Evolutionary conservation across 1,284 basidiomycete genomes (phyloP), one percentile per base, ranked within the genome.

Genomic region (Chalciporus sp.): DNA sequence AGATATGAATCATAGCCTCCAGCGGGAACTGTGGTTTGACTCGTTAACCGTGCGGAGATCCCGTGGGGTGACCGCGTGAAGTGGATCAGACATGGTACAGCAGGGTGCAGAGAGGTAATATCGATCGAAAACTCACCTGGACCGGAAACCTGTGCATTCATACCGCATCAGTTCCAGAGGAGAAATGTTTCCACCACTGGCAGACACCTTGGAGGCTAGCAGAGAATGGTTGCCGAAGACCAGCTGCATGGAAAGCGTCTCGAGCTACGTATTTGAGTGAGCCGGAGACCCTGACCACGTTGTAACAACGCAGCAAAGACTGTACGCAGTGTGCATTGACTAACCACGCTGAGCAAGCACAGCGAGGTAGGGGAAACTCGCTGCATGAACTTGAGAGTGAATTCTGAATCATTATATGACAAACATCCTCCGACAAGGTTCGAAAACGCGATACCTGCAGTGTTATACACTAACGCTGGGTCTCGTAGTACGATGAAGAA

Each of bases 1-100:
- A 26, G 7, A 48, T 57, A 49, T 50, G 43, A 48, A 64, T 51
- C 60, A 62, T 57, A 39, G 53, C 62, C 57, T 40, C 42, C 19
- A 17, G 49, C 42, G 47, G 60, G 49, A 44, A 31, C 49, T 42
- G 26, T 50, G 46, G 57, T 31, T 27, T 47, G n/a, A 31, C 35
- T 51, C 28, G 29, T 44, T 31, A 17, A 41, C 12, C 16, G 41
- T 16, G 39, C 41, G 31, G 46, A 51, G 19, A 42, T 33, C 55
- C 35, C n/a, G 35, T 45, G 52, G 20, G 14, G 20, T 23, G 17
- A 37, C 46, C n/a, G 42, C 44, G 28, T 20, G 20, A 28, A 52
- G 12, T 33, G 6, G 12, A 16, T 33, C 12, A 7, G n/a, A 37
- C 7, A 37, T 9, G 9, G n/a, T 31, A 51, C 42, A 16, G n/a